These are phyloP conservation scores for Teratosphaeria gauchensis DNA, from an alignment of 2,329 filamentous ascomycete species.

Conservation along the genomic window DNA sequence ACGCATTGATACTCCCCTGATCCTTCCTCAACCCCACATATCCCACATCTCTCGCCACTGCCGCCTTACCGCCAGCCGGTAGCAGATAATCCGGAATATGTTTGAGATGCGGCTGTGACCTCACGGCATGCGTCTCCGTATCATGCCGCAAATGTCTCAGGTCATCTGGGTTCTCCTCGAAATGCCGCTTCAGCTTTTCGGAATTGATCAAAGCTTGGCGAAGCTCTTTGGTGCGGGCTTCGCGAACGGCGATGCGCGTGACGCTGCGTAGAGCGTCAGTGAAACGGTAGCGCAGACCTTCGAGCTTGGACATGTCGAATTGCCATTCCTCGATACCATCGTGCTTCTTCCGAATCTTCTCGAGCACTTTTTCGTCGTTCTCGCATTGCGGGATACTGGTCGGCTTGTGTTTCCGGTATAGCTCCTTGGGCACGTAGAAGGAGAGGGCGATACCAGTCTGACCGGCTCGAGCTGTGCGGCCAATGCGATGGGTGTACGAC, in stretches of 20 bases:
- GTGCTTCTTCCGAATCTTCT: slow-evolving; percentile 71
- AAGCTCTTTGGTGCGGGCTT: slow-evolving; percentile 80
- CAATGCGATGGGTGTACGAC: slow-evolving; percentile 95
- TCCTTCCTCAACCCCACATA: slow-evolving; percentile 59
- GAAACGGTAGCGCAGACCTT: slow-evolving; percentile 91
- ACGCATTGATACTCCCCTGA: slow-evolving; percentile 36
- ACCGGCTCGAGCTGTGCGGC: slow-evolving; percentile 81
- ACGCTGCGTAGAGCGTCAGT: slow-evolving; percentile 84
- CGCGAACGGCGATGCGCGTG: slow-evolving; percentile 78
- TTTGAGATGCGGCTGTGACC: slow-evolving; percentile 80
- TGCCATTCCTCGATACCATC: slow-evolving; percentile 77
- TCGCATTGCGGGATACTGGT: slow-evolving; percentile 67
- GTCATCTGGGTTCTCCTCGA: slow-evolving; percentile 92
- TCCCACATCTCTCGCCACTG: slow-evolving; percentile 55
- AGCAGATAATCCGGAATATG: slow-evolving; percentile 91
- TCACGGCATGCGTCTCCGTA: slow-evolving; percentile 70
- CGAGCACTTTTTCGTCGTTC: slow-evolving; percentile 75
- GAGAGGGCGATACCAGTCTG: slow-evolving; percentile 92
- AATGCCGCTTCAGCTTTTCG: slow-evolving; percentile 89
- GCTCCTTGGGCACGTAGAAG: slow-evolving; percentile 74
- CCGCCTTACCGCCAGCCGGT: slow-evolving; percentile 62
- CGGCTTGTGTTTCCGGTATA: slow-evolving; percentile 81
- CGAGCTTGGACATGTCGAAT: slow-evolving; percentile 89
- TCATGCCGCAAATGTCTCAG: slow-evolving; percentile 75
- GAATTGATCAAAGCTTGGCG: slow-evolving; percentile 84